Evolutionary conservation across 208 protist species (phyloP), one percentile per base, ranked within the genome.

Genomic region (Wallacemonas sp.): DNA sequence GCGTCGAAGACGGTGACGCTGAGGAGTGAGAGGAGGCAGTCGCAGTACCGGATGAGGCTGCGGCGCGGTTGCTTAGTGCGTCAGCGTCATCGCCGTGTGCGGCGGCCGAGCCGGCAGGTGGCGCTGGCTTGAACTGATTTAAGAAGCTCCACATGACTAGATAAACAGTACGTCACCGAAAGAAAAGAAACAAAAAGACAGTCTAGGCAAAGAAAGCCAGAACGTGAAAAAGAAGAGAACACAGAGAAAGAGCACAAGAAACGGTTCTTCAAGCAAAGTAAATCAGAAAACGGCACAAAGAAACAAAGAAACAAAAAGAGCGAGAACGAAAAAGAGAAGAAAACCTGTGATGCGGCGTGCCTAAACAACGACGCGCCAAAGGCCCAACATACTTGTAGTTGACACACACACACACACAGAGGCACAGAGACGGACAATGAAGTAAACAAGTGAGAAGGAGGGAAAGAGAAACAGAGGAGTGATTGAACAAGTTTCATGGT

Each of bases 381-480:
- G 12, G 34, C 4, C 4, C 8, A 38, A 12, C n/a, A n/a, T n/a
- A n/a, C n/a, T n/a, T n/a, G 34, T 38, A 12, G 8, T 12, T 16
- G 8, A 38, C 34, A 38, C 34, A 38, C 34, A 38, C 34, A 38
- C 34, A 38, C 34, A 38, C 34, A 38, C 34, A 38, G 8, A 38
- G 8, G 12, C 34, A 38, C 34, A 12, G 8, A 12, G 34, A 38
- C 34, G 34, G 8, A 16, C 34, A 38, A 19, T 46, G 6, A 57
- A 61, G 19, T 65, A 36, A 74, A 38, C 34, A 24, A 64, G 23
- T 23, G 26, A 60, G 30, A 33, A 29, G 30, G 43, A 34, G 29
- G 21, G 30, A 52, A 21, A 52, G 60, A n/a, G 46, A 43, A 36
- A 33, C 17, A 61, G 17, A 16, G 14, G 33, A 57, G 32, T 19